phyloP scores from a whole-genome alignment of 352 stramenopile genomes.

The Phytophthora chlamydospora region DNA sequence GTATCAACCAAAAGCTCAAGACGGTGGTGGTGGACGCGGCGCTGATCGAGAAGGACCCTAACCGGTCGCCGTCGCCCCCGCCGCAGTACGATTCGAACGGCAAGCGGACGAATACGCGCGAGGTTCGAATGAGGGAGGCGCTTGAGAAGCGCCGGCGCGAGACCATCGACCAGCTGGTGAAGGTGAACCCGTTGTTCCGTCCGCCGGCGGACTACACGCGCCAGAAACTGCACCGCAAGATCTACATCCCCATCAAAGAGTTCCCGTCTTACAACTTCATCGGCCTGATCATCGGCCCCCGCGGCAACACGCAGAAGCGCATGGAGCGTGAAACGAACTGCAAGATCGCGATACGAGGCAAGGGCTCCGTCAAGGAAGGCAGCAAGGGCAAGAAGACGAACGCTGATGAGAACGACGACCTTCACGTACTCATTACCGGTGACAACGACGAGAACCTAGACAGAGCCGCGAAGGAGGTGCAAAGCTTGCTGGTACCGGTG shows the following conservation, averaged over 20 bases:
- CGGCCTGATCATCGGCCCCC: conserved; percentile 98
- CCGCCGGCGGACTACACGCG: conserved; percentile 89
- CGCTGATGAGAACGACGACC: conserved; percentile 95
- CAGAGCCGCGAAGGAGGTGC: conserved; percentile 87
- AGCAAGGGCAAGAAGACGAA: conserved; percentile 93
- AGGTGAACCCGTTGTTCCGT: conserved; percentile 93
- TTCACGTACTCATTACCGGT: conserved; percentile 95
- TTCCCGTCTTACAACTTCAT: conserved; percentile 99
- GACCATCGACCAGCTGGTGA: conserved; percentile 96
- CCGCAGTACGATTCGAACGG: conserved; percentile 97
- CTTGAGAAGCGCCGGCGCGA: conserved; percentile 92
- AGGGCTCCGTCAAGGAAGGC: conserved; percentile 97
- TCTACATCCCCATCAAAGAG: conserved; percentile 98
- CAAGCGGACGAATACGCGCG: conserved; percentile 96
- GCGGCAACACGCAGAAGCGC: conserved; percentile 99
- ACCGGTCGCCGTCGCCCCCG: conserved; percentile 90
- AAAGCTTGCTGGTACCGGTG: conserved; percentile 91
- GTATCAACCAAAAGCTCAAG: conserved; percentile 71
- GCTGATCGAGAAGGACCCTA: conserved; percentile 86
- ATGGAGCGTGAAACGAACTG: conserved; percentile 98
- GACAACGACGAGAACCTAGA: conserved; percentile 90
- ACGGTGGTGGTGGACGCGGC: conserved; percentile 87
- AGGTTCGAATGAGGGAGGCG: conserved; percentile 93
- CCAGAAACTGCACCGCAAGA: conserved; percentile 94
- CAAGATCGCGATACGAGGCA: conserved; percentile 98